Base-by-base conservation (phyloP, 148 eudicot genomes). In the Camellia sinensis region DNA sequence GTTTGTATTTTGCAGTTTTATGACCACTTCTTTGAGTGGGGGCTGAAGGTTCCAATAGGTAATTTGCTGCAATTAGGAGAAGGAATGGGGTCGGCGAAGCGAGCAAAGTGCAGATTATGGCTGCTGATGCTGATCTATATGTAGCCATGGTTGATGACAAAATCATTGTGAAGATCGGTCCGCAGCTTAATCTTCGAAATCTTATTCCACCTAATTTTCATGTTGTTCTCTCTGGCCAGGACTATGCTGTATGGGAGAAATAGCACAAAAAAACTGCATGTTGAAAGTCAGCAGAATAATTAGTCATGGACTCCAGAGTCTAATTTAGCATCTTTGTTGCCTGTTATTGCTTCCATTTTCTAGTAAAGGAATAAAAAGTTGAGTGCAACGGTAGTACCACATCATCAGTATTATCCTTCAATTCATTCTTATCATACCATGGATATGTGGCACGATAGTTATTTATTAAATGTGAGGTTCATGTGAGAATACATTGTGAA, bases 1-100 rank as follows among this genome's bases (percentile, higher is more conserved):
- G 37, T 44, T 10, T 69, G 18, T 8, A 44, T 46, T 83, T 52
- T 77, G 80, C 85, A 86, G 95, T 92, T 92, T 48, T 92, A 90
- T 78, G 93, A 92, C 45, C 93, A 90, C 68, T 87, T 87, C 82
- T 82, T 90, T 21, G 91, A 88, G 19, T 92, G 90, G 93, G 92
- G 93, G 52, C 19, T 90, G 61, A 90, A 90, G 86, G 90, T 87
- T 53, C 90, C 80, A 45, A 89, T 92, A 37, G 75, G 87, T 6
- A 85, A 77, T 14, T 29, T 37, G 78, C 80, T 1, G 75, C 87
- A 43, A 76, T 89, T 0, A 85, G 95, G 77, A 52, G 66, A 56
- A 87, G 88, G 80, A 89, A 89, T 54, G 91, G 85, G 17, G 86
- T 92, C 14, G 12, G 81, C 53, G 82, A 76, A 71, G 81, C 86